Evolutionary conservation across 2,329 filamentous ascomycete species (phyloP).

Genomic region (Verticillium zaregamsianum): DNA sequence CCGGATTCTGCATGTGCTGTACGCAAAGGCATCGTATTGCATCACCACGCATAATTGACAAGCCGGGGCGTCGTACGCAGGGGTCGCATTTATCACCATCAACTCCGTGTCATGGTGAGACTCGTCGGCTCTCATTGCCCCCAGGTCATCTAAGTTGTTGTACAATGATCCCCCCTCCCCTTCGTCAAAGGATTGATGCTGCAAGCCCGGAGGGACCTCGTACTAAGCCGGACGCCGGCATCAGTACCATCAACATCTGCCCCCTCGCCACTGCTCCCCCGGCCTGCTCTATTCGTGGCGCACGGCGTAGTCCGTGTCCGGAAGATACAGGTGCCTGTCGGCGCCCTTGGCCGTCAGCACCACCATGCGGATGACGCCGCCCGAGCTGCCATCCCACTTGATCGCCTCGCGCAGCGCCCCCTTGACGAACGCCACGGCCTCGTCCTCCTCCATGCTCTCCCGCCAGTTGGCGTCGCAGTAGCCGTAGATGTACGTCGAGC

Average conservation of each 20-base stretch:
- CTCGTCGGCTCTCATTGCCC: neutral
- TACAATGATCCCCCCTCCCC: neutral
- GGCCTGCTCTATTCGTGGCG: constrained; percentile 52
- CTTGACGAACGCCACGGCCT: constrained; percentile 91
- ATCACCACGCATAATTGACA: neutral
- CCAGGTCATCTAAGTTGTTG: neutral
- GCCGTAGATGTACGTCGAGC: constrained; percentile 98
- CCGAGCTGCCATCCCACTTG: constrained; percentile 99
- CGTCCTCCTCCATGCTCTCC: constrained; percentile 88
- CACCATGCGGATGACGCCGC: constrained; percentile 96
- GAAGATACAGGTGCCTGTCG: constrained; percentile 90
- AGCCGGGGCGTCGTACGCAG: neutral
- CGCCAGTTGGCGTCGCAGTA: constrained; percentile 97
- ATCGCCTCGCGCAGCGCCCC: constrained; percentile 88
- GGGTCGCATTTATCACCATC: neutral
- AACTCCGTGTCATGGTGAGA: neutral
- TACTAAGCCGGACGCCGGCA: neutral
- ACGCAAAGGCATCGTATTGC: neutral
- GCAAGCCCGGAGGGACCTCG: neutral
- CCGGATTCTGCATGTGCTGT: neutral
- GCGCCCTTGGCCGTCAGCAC: constrained; percentile 88
- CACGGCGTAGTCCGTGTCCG: constrained; percentile 81
- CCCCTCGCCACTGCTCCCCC: neutral
- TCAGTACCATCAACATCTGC: neutral
- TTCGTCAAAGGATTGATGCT: neutral